Evolutionary conservation across 352 stramenopile genomes (phyloP).

Genomic region (Phytophthora pseudosyringae): DNA sequence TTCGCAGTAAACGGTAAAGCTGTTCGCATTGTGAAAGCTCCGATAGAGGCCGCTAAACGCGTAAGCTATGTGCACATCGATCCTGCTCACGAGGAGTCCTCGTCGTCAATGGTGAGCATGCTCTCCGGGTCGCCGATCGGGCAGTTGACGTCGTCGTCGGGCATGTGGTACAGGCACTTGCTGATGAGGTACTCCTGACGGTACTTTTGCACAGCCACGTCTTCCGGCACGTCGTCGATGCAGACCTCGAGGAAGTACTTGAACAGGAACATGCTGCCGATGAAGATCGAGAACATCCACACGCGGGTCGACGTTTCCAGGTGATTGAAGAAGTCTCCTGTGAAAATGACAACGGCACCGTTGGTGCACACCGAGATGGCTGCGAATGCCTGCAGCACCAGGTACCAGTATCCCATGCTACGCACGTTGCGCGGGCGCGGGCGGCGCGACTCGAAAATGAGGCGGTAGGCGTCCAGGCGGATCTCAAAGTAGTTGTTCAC

Average conservation of each 20-base stretch:
- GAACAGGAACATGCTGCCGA: slow-evolving; percentile 83
- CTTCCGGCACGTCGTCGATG: slow-evolving; percentile 78
- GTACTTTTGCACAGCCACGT: slow-evolving; percentile 75
- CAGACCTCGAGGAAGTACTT: slow-evolving; percentile 79
- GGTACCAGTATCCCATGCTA: slow-evolving; percentile 94
- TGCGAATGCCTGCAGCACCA: slow-evolving; percentile 89
- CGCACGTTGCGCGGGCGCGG: slow-evolving; percentile 82
- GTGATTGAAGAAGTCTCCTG: slow-evolving; percentile 79
- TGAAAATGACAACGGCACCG: slow-evolving; percentile 93
- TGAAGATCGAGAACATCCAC: slow-evolving; percentile 86
- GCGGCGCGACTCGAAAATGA: slow-evolving; percentile 82
- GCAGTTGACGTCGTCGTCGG: slow-evolving; percentile 72
- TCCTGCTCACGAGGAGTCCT: slow-evolving; percentile 47
- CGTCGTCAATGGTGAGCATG: slow-evolving; percentile 63
- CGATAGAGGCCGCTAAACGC: too few relatives aligned
- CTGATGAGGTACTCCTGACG: slow-evolving; percentile 87
- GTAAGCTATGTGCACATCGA: slow-evolving; percentile 11
- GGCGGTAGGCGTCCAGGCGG: slow-evolving; percentile 88
- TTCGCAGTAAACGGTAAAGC: too few relatives aligned
- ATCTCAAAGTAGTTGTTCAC: slow-evolving; percentile 95
- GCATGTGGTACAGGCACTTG: slow-evolving; percentile 87
- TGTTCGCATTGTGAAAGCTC: too few relatives aligned
- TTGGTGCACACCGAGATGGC: slow-evolving; percentile 94
- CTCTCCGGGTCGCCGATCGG: slow-evolving; percentile 45
- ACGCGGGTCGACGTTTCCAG: slow-evolving; percentile 58